Conservation (phyloP, 805 yeast species). For the Starmerella apicola region DNA sequence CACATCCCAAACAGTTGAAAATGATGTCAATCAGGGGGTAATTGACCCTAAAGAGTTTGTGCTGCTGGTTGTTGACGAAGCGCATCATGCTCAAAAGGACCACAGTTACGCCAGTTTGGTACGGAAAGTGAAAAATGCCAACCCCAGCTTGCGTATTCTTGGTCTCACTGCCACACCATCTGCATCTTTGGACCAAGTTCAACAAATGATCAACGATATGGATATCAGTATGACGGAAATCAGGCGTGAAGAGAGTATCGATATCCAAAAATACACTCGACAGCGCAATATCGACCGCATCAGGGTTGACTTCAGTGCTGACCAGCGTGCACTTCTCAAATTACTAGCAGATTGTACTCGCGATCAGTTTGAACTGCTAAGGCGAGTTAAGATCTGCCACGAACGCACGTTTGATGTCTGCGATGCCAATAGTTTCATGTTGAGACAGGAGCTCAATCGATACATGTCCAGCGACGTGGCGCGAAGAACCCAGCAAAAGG, state of each 20-base stretch:
- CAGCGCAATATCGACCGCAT: slow-evolving; percentile 48
- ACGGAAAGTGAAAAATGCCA: slow-evolving; percentile 47
- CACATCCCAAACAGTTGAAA: slow-evolving; percentile 93
- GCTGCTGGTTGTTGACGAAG: slow-evolving; percentile 83
- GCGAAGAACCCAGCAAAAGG: slow-evolving; percentile 9
- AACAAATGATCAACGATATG: slow-evolving; percentile 64
- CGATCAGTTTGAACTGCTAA: slow-evolving; percentile 54
- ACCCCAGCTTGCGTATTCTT: slow-evolving; percentile 51
- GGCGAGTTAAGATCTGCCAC: slow-evolving; percentile 49
- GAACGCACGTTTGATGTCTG: slow-evolving; percentile 49
- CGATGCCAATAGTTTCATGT: slow-evolving; percentile 25
- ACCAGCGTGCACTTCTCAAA: slow-evolving; percentile 44
- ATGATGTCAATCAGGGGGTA: slow-evolving; percentile 65
- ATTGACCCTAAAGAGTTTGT: slow-evolving; percentile 65
- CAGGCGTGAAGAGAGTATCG: slow-evolving; percentile 72
- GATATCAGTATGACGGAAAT: slow-evolving; percentile 67
- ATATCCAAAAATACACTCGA: slow-evolving; percentile 69
- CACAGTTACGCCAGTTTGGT: slow-evolving; percentile 84
- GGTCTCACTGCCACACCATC: slow-evolving; percentile 97
- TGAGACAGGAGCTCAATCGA: slow-evolving; percentile 54
- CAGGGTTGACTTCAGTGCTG: slow-evolving; percentile 40
- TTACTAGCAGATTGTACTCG: slow-evolving; percentile 49
- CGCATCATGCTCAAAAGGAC: slow-evolving; percentile 84
- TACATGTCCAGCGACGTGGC: slow-evolving; percentile 21
- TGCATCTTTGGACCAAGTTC: slow-evolving; percentile 74